Conservation (phyloP, 1,139 yeast genomes). For the Ashbya aceris region DNA sequence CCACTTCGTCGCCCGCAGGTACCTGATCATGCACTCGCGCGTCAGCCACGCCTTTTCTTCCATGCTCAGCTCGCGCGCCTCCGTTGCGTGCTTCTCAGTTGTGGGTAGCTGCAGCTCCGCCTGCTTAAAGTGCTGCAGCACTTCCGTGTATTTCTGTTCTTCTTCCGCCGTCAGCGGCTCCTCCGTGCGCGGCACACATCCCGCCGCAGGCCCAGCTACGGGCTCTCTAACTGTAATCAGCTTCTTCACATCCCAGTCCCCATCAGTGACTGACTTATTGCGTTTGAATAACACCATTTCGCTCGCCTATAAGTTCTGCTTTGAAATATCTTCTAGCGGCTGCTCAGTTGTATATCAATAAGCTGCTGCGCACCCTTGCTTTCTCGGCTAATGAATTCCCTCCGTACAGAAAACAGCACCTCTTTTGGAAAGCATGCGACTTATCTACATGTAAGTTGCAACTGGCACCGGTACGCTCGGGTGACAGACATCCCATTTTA, state of each 20-base stretch:
- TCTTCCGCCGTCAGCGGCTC: conserved; percentile 44
- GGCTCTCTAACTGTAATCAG: conserved; percentile 35
- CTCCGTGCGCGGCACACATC: conserved; percentile 44
- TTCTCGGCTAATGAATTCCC: too few relatives aligned
- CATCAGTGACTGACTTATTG: conserved; percentile 24
- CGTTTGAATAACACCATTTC: conserved; percentile 16
- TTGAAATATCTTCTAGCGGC: not conserved
- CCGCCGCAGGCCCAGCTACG: conserved; percentile 41
- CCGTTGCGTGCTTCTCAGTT: conserved; percentile 29
- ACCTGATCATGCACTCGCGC: conserved; percentile 78
- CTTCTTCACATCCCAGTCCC: conserved; percentile 13
- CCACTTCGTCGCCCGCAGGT: conserved; percentile 90
- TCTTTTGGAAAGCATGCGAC: too few relatives aligned
- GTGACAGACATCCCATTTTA: too few relatives aligned
- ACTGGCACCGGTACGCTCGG: too few relatives aligned
- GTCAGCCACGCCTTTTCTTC: conserved; percentile 86
- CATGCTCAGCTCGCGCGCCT: conserved; percentile 35
- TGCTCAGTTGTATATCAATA: not conserved
- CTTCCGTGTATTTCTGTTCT: conserved; percentile 45
- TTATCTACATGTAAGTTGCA: too few relatives aligned
- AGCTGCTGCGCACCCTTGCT: too few relatives aligned
- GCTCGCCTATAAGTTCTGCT: not conserved
- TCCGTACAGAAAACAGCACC: too few relatives aligned
- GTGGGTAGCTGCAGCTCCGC: conserved; percentile 36
- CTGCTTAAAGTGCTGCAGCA: conserved; percentile 49